Base-by-base conservation (phyloP, 2,329 filamentous ascomycete genomes). In the Fusarium oxysporum region DNA sequence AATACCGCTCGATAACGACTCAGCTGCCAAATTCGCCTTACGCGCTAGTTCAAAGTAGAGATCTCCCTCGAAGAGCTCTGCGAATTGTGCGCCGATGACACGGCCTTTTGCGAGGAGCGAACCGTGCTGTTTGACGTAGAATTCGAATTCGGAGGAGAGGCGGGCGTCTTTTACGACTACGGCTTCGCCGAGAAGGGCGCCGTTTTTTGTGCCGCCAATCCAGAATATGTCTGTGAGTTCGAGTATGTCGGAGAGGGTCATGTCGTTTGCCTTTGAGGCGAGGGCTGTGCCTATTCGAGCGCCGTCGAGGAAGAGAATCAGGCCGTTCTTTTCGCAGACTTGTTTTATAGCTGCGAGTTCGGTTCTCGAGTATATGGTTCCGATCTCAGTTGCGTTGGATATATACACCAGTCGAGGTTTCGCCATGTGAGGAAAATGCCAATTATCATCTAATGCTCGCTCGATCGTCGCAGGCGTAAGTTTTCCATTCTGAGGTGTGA, bases 201-300 rank as follows among this genome's bases (percentile, higher is more conserved):
- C 86, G 68, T 85, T 85, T 70, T 88, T 88, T 8, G 86, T 88
- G 0, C 86, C 86, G 6, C 86, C 86, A 41, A 88, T 87, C 86
- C 86, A 88, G 78, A 88, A 88, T 25, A 88, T 85, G 61, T 88
- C 86, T 0, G 84, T 86, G 44, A 86, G 72, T 8, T 85, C 82
- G 4, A 86, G 75, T 10, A 88, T 77, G 59, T 88, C 86, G 0
- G 72, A 70, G 9, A 86, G 78, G 0, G 81, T 82, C 77, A 87
- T 75, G 62, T 86, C 84, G 43, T 84, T 86, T 28, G 75, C 77
- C 14, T 72, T 76, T 0, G 85, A 85, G 4, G 83, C 81, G 16
- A 88, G 73, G 0, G 86, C 86, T 2, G 81, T 74, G 5, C 82
- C 82, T 23, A 87, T 82, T 2, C 86, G 82, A 1, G 86, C 86